Conservation (phyloP, 1,284 basidiomycete genomes). For the Cryptococcus maquisensis region DNA sequence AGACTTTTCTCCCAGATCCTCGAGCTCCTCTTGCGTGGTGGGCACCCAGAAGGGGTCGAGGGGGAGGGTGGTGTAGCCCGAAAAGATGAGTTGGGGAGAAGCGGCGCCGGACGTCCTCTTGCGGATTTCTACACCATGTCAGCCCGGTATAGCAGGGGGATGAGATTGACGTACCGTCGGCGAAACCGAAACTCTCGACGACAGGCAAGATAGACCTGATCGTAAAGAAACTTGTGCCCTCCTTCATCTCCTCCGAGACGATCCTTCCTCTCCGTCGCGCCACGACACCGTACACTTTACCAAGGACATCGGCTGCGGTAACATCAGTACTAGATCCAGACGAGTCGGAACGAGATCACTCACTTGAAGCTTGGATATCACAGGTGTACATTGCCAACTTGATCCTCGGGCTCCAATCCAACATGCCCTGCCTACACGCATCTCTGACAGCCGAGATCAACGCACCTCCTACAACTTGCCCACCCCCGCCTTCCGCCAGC, state of each 20-base stretch:
- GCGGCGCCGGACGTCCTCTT: constrained; percentile 95
- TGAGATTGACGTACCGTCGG: constrained; percentile 65
- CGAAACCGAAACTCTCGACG: constrained; percentile 95
- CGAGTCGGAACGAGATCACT: constrained; percentile 40
- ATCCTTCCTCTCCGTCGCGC: constrained; percentile 86
- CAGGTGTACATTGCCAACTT: constrained; percentile 99
- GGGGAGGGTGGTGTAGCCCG: constrained; percentile 84
- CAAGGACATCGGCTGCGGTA: constrained; percentile 83
- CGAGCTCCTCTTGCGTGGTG: constrained; percentile 93
- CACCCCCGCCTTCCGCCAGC: constrained; percentile 53
- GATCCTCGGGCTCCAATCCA: constrained; percentile 96
- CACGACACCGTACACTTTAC: constrained; percentile 95
- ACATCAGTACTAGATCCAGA: background rate
- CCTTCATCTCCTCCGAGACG: constrained; percentile 96
- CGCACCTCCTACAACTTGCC: constrained; percentile 75
- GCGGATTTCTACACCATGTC: constrained; percentile 69
- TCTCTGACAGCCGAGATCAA: constrained; percentile 86
- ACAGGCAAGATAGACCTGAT: constrained; percentile 89
- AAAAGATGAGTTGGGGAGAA: constrained; percentile 93
- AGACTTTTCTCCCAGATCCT: constrained; percentile 94
- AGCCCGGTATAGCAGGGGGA: background rate
- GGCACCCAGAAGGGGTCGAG: constrained; percentile 99
- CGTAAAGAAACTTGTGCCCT: constrained; percentile 93
- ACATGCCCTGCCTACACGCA: constrained; percentile 76
- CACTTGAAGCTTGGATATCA: constrained; percentile 96